Percentiles rank a stretch among this genome's conserved stretches.
Evolutionary conservation across 129 eudicot species (phyloP).

Genomic region (Pseudognaphalium luteoalbum): DNA sequence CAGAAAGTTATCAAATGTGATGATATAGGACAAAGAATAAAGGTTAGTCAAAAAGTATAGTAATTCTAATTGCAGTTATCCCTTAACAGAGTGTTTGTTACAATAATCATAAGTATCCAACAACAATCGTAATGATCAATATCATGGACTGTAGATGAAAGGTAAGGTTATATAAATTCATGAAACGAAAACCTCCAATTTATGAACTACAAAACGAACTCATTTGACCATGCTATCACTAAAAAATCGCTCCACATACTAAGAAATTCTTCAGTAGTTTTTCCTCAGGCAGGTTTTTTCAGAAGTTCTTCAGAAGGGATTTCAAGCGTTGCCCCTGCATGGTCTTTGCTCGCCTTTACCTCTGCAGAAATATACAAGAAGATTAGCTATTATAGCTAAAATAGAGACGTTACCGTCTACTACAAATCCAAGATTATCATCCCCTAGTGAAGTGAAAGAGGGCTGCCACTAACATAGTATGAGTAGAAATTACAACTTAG

Average conservation of each 20-base stretch:
- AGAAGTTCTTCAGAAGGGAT: constrained; percentile 82
- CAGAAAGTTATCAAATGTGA: background rate
- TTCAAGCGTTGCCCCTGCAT: constrained; percentile 88
- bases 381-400: background rate
- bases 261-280: background rate
- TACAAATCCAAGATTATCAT: constrained; percentile 8
- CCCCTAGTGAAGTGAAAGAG: background rate
- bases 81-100: background rate
- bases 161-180: constrained; percentile 13
- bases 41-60: background rate
- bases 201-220: constrained; percentile 17
- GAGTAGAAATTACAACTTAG: constrained; percentile 1
- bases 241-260: constrained; percentile 6
- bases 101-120: background rate
- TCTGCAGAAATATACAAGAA: constrained; percentile 46
- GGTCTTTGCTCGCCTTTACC: constrained; percentile 70
- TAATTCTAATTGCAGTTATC: constrained; percentile 3
- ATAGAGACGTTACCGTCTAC: background rate
- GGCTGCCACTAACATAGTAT: background rate
- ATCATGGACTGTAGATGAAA: background rate
- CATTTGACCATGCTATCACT: constrained; percentile 3
- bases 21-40: background rate
- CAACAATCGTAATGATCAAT: constrained; percentile 6
- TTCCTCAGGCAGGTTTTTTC: constrained; percentile 48
- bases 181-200: constrained; percentile 28